phyloP scores from a whole-genome alignment of 1,284 basidiomycete genomes.

The Somion occarium region DNA sequence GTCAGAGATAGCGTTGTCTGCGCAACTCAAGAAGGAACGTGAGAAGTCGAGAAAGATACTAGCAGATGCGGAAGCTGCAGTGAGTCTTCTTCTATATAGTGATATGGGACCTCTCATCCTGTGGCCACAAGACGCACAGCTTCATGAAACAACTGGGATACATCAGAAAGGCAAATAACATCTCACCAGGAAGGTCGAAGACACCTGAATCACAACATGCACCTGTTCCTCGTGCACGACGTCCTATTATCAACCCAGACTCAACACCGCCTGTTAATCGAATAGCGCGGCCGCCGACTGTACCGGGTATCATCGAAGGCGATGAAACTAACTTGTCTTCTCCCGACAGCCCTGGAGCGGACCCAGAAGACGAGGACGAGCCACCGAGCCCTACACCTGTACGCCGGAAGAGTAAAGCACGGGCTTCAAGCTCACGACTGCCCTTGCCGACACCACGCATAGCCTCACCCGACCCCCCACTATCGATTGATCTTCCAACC shows the following conservation, averaged over 20 bases:
- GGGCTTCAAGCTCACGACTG: slow-evolving; percentile 36
- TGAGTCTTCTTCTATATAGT: slow-evolving; percentile 33
- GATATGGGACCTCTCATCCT: background rate
- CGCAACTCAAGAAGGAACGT: slow-evolving; percentile 73
- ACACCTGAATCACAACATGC: slow-evolving; percentile 36
- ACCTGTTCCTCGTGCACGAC: slow-evolving; percentile 45
- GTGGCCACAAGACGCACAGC: slow-evolving; percentile 43
- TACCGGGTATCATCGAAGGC: slow-evolving; percentile 66
- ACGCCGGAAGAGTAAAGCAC: slow-evolving; percentile 25
- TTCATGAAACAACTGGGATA: slow-evolving; percentile 62
- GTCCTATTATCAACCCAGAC: slow-evolving; percentile 35
- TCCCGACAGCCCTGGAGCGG: slow-evolving; percentile 27
- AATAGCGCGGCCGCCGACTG: slow-evolving; percentile 58
- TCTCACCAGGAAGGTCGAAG: slow-evolving; percentile 29
- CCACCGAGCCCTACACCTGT: slow-evolving; percentile 28
- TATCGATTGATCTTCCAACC: slow-evolving; percentile 19
- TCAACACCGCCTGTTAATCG: slow-evolving; percentile 48
- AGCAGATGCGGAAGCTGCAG: slow-evolving; percentile 67
- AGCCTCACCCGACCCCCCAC: slow-evolving; percentile 25
- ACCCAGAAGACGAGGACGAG: slow-evolving; percentile 35
- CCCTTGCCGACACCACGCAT: slow-evolving; percentile 40
- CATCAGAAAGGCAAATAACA: slow-evolving; percentile 56
- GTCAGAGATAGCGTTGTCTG: slow-evolving; percentile 68
- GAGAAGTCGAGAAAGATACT: slow-evolving; percentile 69
- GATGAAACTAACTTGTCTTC: slow-evolving; percentile 45